These are phyloP conservation scores for Wilcoxina mikolae DNA, from an alignment of 495 filamentous ascomycete species.

Conservation along the genomic window DNA sequence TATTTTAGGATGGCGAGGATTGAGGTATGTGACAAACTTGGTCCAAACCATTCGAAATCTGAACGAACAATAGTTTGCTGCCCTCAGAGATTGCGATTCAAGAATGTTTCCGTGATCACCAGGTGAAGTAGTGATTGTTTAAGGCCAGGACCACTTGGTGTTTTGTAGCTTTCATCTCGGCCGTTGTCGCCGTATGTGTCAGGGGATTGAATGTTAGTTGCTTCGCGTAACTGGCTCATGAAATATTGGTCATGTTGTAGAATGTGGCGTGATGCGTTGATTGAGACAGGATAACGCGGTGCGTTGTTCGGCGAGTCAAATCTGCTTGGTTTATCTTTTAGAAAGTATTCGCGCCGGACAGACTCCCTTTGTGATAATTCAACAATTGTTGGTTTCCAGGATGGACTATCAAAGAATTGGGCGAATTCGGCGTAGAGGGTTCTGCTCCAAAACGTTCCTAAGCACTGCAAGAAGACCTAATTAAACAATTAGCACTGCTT, in stretches of 20 bases:
- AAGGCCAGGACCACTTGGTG: slow-evolving; percentile 36
- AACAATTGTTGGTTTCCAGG: neutral
- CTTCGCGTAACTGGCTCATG: slow-evolving; percentile 23
- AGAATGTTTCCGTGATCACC: slow-evolving; percentile 47
- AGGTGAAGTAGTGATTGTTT: slow-evolving; percentile 49
- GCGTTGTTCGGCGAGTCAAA: too few relatives aligned
- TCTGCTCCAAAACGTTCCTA: neutral
- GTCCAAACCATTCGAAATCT: slow-evolving; percentile 47
- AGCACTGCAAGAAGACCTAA: neutral
- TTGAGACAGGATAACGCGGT: too few relatives aligned
- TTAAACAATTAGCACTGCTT: slow-evolving; percentile 28
- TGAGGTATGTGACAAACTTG: slow-evolving; percentile 46
- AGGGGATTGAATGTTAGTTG: slow-evolving; percentile 7
- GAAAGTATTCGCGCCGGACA: neutral
- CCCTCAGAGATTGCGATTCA: slow-evolving; percentile 42
- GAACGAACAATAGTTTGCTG: slow-evolving; percentile 47
- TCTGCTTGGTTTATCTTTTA: neutral
- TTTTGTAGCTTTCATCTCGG: slow-evolving; percentile 30
- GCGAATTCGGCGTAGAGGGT: neutral
- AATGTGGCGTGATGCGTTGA: neutral
- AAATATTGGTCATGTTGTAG: slow-evolving; percentile 19
- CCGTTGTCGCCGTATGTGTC: too few relatives aligned
- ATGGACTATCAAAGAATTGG: neutral
- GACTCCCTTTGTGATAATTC: neutral
- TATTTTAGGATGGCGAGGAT: slow-evolving; percentile 42